These are phyloP conservation scores for Panicum hallii DNA, from an alignment of 202 grass and related monocot genomes.

Conservation along the genomic window DNA sequence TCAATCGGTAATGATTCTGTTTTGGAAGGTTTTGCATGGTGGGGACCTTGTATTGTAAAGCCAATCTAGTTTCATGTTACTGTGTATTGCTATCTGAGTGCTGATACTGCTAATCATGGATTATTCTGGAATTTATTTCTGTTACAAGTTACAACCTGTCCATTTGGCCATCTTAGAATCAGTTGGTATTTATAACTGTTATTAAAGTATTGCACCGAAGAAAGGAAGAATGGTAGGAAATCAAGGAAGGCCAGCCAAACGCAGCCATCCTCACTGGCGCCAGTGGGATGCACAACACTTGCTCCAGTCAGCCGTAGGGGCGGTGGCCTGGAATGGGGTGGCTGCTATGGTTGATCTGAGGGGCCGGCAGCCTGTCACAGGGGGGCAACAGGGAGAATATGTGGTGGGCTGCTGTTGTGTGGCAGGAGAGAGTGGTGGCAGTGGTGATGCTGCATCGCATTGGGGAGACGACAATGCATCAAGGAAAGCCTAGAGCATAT, in stretches of 20 bases:
- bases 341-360: not conserved
- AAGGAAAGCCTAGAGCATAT: not conserved
- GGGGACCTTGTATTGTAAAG: not conserved
- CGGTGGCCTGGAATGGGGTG: not conserved
- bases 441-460: not conserved
- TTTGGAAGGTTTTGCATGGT: conserved; percentile 6
- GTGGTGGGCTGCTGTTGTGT: not conserved
- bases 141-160: not conserved
- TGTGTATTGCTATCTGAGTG: not conserved
- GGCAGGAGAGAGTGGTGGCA: not conserved
- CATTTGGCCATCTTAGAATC: not conserved
- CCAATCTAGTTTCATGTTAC: not conserved
- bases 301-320: not conserved
- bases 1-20: not conserved
- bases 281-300: not conserved
- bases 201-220: not conserved
- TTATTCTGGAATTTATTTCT: not conserved
- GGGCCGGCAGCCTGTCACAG: not conserved
- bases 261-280: not conserved
- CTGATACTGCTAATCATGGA: not conserved
- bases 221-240: not conserved
- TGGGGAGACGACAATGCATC: not conserved
- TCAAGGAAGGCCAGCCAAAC: not conserved
- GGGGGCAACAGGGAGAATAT: not conserved
- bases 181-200: not conserved